These are phyloP conservation scores for Fusarium sp. DNA, from an alignment of 2,329 filamentous ascomycete species.

Conservation along the genomic window DNA sequence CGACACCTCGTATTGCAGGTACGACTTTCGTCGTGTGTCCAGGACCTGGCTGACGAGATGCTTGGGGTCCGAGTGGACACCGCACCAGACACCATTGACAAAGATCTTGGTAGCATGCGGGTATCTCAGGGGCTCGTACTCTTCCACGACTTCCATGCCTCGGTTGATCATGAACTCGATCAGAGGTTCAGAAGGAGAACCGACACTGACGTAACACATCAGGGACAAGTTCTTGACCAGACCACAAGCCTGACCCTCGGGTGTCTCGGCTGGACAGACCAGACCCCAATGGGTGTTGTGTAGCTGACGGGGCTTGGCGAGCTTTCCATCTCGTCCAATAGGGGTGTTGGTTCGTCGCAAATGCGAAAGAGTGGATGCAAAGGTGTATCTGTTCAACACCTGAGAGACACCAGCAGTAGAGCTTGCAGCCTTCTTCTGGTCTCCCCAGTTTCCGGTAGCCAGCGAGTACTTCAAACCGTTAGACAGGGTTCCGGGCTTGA, in stretches of 20 bases:
- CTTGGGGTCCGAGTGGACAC: constrained; percentile 89
- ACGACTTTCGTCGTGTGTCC: constrained; percentile 81
- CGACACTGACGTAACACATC: constrained; percentile 98
- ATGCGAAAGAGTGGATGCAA: constrained; percentile 96
- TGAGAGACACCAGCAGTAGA: constrained; percentile 98
- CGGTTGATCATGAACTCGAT: constrained; percentile 88
- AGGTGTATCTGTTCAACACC: constrained; percentile 97
- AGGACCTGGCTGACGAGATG: constrained; percentile 85
- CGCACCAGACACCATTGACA: constrained; percentile 98
- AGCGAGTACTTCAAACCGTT: constrained; percentile 97
- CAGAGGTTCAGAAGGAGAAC: constrained; percentile 90
- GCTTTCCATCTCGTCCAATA: constrained; percentile 96
- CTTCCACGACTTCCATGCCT: constrained; percentile 96
- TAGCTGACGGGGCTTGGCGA: constrained; percentile 96
- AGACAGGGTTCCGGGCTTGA: constrained; percentile 91
- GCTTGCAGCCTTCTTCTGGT: constrained; percentile 97
- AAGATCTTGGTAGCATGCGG: constrained; percentile 98
- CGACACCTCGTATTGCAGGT: constrained; percentile 92
- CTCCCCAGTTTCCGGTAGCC: constrained; percentile 98
- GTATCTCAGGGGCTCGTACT: constrained; percentile 87
- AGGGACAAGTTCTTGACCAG: constrained; percentile 97
- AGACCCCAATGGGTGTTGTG: constrained; percentile 98
- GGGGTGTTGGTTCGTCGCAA: constrained; percentile 95
- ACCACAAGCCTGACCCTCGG: constrained; percentile 98
- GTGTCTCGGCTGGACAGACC: constrained; percentile 96